Evolutionary conservation across 495 filamentous ascomycete genomes (phyloP).

Genomic region (Gamarada debralockiae): DNA sequence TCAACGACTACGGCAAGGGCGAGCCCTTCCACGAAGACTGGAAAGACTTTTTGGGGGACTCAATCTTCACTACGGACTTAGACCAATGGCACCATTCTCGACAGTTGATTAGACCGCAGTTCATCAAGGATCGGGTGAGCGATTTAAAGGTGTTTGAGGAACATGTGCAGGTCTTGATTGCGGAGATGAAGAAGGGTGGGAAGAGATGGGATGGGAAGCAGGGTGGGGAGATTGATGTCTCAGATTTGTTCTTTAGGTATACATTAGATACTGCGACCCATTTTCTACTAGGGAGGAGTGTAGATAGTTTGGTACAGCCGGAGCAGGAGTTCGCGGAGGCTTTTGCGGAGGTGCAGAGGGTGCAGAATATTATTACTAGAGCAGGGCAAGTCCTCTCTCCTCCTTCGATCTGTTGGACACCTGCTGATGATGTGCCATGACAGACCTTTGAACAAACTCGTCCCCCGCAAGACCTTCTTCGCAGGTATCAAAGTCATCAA

Average conservation of each 20-base stretch:
- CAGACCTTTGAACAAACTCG: conserved; percentile 50
- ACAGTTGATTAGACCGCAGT: conserved; percentile 73
- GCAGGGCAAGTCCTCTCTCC: conserved; percentile 38
- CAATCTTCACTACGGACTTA: conserved; percentile 78
- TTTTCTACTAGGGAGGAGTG: conserved; percentile 76
- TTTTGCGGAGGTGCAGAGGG: conserved; percentile 67
- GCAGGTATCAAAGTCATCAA: conserved; percentile 64
- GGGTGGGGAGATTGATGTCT: conserved; percentile 58
- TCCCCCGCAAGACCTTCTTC: conserved; percentile 57
- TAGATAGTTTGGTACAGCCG: conserved; percentile 55
- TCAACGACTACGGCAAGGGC: conserved; percentile 69
- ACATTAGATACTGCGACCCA: conserved; percentile 82
- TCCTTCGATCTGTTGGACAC: not conserved
- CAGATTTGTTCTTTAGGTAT: conserved; percentile 71
- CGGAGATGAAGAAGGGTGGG: conserved; percentile 54
- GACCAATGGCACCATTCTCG: conserved; percentile 70
- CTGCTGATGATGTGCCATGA: not conserved
- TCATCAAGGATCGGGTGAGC: conserved; percentile 73
- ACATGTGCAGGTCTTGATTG: conserved; percentile 63
- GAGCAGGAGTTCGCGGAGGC: conserved; percentile 61
- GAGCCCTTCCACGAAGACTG: conserved; percentile 64
- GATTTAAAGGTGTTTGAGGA: conserved; percentile 78
- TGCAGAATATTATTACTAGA: conserved; percentile 58
- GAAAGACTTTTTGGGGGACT: conserved; percentile 70
- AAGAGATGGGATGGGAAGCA: conserved; percentile 34